Base-by-base conservation (phyloP, 1,284 basidiomycete species). In the Stereum hirsutum region DNA sequence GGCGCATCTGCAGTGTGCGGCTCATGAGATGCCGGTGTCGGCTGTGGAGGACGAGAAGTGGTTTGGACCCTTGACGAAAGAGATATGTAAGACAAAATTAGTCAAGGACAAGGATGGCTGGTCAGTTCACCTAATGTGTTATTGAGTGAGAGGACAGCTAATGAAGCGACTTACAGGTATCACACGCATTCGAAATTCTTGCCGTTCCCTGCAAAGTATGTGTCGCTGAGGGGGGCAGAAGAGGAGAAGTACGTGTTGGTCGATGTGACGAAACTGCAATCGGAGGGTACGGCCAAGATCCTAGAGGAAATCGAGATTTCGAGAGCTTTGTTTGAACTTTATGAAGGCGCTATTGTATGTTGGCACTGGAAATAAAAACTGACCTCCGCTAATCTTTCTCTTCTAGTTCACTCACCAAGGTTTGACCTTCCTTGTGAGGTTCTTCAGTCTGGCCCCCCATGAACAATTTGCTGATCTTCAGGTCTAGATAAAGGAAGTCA, bases 301-400 rank as follows among this genome's bases (percentile, higher is more conserved):
- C 58, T 95, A 21, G 91, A 95, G 62, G 89, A 94, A 57, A 70
- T 93, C n/a, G 91, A 95, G 61, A 61, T 83, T 28, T 89, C 87
- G 21, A 68, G 91, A 21, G 89, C 89, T 0, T 67, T 93, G 48
- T 94, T 93, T 49, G 90, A 94, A 59, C 68, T 89, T 21, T 83
- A 87, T 52, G 79, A 87, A 60, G 84, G 83, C n/a, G 82, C 74
- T 8, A 75, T 87, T 51, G 83, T 84, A 59, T 41, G 76, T 66
- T n/a, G 3, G 15, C 11, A 10, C 15, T 20, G 28, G 6, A 24
- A n/a, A n/a, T n/a, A n/a, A n/a, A n/a, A n/a, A n/a, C n/a, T n/a
- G 7, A n/a, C 17, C 14, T 21, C 10, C 7, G 20, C 21, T 25
- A 28, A 12, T 15, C 45, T 26, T 12, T 36, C 24, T 30, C 12